A percentile compares a stretch with the other conserved stretches of the same genome.
phyloP scores from a whole-genome alignment of 2,329 filamentous ascomycete genomes.

The Emergomyces africanus region DNA sequence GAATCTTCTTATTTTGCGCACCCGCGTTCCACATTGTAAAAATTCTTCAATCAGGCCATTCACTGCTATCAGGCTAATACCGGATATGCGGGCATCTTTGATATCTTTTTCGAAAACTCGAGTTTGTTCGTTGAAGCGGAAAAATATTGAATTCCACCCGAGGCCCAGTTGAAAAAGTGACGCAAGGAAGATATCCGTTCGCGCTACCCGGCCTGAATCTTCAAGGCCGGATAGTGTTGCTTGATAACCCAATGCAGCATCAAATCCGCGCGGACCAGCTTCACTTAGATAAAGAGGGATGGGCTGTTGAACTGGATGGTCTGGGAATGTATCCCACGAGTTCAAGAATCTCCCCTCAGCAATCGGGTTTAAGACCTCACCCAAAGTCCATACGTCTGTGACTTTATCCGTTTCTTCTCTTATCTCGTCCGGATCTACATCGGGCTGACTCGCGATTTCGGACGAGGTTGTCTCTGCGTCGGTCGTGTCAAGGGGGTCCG shows the following conservation, averaged over 20 bases:
- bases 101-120: slow-evolving; percentile 29
- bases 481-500: slow-evolving; percentile 14
- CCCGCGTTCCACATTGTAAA: slow-evolving; percentile 24
- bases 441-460: slow-evolving; percentile 12
- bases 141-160: slow-evolving; percentile 33
- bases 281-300: slow-evolving; percentile 32
- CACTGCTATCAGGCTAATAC: slow-evolving; percentile 35
- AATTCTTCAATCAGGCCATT: slow-evolving; percentile 20
- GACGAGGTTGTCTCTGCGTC: slow-evolving; percentile 11
- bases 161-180: slow-evolving; percentile 30
- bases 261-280: slow-evolving; percentile 27
- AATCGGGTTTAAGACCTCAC: slow-evolving; percentile 12
- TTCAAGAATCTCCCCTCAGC: slow-evolving; percentile 14
- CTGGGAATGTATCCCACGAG: slow-evolving; percentile 32
- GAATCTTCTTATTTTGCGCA: slow-evolving; percentile 26
- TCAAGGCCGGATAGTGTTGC: slow-evolving; percentile 11
- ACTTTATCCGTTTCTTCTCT: slow-evolving; percentile 11
- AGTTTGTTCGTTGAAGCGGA: slow-evolving; percentile 26
- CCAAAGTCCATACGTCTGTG: slow-evolving; percentile 25
- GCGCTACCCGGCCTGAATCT: slow-evolving; percentile 21
- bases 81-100: slow-evolving; percentile 36
- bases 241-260: slow-evolving; percentile 24
- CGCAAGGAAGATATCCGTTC: slow-evolving; percentile 26
- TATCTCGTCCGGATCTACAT: slow-evolving; percentile 11
- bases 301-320: slow-evolving; percentile 20